Base-by-base conservation (phyloP, 495 filamentous ascomycete genomes). In the Aspergillus heteromorphus region DNA sequence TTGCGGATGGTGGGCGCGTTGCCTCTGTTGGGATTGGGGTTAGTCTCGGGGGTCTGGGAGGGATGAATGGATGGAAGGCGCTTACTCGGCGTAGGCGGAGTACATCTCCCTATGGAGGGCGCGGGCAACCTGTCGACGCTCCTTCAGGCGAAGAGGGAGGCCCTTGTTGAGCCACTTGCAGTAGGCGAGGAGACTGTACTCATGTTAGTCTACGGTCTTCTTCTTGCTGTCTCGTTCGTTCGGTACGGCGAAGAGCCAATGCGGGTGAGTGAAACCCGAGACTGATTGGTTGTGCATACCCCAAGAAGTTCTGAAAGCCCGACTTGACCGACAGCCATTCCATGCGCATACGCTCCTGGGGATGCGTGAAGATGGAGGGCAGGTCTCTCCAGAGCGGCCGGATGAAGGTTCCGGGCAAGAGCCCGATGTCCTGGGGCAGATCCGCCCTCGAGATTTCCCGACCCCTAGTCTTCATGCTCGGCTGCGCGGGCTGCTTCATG, bases 41-140 rank as follows among this genome's bases (percentile, higher is more conserved):
- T 40, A 25, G 13, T 14, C 8, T 10, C 9, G 0, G 11, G 38
- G 18, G 2, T 40, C 5, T 2, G 4, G 10, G 9, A 25, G 49
- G 18, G 13, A 2, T 14, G 23, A 27, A 43, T 20, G 42, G 20
- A 5, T 23, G 16, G 31, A 2, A 14, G 19, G 13, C 25, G 45
- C 80, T 74, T 73, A 83, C 81, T 67, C 56, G 25, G 90, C 89
- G 53, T 92, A 80, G 8, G 87, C 84, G 51, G 77, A 78, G 60
- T 88, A 87, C 84, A 95, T 88, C 56, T 75, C 64, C 19, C 71
- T 58, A 64, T 95, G 86, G 11, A 93, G 70, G 0, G 73, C 73
- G 16, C 75, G 71, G 13, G 75, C 72, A 21, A 77, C 68, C 30
- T 66, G 49, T 27, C 67, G 58, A 11, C 70, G 70, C 10, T 77